Conservation (phyloP, 345 rosid genomes). For the Populus euphratica region DNA sequence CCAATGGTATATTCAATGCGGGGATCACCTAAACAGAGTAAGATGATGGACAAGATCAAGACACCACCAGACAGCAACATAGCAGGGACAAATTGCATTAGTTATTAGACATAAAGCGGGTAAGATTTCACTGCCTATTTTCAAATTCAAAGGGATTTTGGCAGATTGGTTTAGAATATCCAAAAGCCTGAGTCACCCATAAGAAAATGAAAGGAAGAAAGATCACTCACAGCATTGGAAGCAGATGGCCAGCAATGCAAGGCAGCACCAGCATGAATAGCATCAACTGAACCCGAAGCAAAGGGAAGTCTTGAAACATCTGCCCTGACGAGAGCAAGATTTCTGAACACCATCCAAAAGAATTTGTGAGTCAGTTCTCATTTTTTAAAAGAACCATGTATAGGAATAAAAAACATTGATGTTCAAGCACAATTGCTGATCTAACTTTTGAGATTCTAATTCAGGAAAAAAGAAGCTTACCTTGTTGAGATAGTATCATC, state of each 20-base stretch:
- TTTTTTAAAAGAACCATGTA: slow-evolving; percentile 1
- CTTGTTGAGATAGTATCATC: slow-evolving; percentile 40
- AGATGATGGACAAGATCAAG: background rate
- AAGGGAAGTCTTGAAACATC: slow-evolving; percentile 91
- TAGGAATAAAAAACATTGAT: background rate
- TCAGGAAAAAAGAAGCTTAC: slow-evolving; percentile 28
- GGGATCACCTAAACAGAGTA: background rate
- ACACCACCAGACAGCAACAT: background rate
- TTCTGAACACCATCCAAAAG: slow-evolving; percentile 38
- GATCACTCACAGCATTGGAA: slow-evolving; percentile 75
- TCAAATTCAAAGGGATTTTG: background rate
- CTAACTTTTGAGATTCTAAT: background rate
- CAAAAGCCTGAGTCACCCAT: background rate
- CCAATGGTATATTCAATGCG: background rate
- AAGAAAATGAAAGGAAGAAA: background rate
- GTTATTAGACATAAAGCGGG: background rate
- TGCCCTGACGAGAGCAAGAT: slow-evolving; percentile 86
- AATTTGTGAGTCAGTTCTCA: slow-evolving; percentile 13
- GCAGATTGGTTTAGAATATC: slow-evolving; percentile 4
- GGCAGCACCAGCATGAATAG: slow-evolving; percentile 96
- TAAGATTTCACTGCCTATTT: background rate
- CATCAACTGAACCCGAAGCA: slow-evolving; percentile 72
- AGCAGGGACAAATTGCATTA: background rate
- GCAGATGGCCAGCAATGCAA: slow-evolving; percentile 96
- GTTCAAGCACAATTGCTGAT: background rate